Conservation (phyloP, 176 grass and related monocot genomes). For the Musa schizocarpa region DNA sequence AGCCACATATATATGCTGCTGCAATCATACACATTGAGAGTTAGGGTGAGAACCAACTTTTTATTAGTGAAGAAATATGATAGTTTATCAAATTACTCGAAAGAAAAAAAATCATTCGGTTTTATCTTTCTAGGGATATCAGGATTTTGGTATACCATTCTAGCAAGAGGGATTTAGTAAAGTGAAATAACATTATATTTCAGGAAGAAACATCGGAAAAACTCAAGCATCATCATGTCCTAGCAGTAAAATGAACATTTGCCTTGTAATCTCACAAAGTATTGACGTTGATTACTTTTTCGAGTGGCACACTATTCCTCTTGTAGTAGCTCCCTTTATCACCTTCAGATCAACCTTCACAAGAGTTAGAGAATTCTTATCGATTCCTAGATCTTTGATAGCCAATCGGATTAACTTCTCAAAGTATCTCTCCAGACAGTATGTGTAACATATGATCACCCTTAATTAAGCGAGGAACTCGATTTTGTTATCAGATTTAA, state of each 20-base stretch:
- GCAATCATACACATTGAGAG: no score
- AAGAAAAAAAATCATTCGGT: no score
- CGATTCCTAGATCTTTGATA: conserved; percentile 55
- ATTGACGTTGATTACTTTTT: conserved; percentile 47
- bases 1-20: no score
- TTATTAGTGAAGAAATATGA: no score
- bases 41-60: accelerated
- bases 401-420: conserved; percentile 57
- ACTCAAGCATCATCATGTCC: conserved; percentile 37
- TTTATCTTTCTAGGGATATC: no score
- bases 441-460: conserved; percentile 58
- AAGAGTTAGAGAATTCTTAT: conserved; percentile 54
- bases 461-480: conserved; percentile 60
- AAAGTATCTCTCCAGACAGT: conserved; percentile 67
- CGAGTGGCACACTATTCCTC: conserved; percentile 67
- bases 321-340: conserved; percentile 74
- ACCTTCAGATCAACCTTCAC: conserved; percentile 65
- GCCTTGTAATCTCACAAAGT: conserved; percentile 68
- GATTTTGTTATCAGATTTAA: conserved; percentile 73
- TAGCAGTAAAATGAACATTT: conserved; percentile 56
- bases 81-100: no score
- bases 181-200: no score
- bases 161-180: no score
- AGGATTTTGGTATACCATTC: no score
- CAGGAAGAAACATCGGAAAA: neutral